Conservation (phyloP, 2,329 filamentous ascomycete species). For the Sodiomyces alkalinus region DNA sequence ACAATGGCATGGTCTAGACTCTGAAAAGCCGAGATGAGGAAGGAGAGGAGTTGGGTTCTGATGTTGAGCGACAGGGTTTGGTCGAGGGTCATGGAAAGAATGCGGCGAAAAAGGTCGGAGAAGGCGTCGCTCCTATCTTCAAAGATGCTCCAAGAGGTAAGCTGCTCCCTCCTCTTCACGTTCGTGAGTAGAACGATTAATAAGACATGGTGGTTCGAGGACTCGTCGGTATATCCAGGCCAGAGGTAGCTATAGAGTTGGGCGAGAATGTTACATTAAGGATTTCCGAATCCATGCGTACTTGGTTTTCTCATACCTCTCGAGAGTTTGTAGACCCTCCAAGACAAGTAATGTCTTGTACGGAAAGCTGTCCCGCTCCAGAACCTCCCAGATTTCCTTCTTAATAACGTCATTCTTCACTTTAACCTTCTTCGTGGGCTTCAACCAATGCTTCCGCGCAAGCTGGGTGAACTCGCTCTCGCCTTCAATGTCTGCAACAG, state of each 20-base stretch:
- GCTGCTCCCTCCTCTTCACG: conserved; percentile 72
- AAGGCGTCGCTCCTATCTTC: conserved; percentile 65
- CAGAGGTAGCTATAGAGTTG: conserved; percentile 60
- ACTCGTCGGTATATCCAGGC: conserved; percentile 79
- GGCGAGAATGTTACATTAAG: not conserved
- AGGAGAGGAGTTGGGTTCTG: conserved; percentile 71
- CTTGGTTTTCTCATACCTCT: conserved; percentile 39
- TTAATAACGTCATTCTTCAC: conserved; percentile 78
- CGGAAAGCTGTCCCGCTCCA: conserved; percentile 69
- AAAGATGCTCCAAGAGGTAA: conserved; percentile 85
- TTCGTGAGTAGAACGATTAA: conserved; percentile 76
- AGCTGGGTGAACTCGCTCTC: conserved; percentile 61
- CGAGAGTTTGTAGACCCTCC: conserved; percentile 80
- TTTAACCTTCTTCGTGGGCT: conserved; percentile 46
- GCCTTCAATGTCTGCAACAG: conserved; percentile 53
- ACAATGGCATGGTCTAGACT: conserved; percentile 80
- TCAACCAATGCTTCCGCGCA: conserved; percentile 76
- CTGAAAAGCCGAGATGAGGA: conserved; percentile 85
- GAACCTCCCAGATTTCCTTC: conserved; percentile 71
- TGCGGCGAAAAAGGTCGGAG: conserved; percentile 73
- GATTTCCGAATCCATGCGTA: not conserved
- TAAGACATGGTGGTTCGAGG: conserved; percentile 83
- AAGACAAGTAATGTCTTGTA: conserved; percentile 66
- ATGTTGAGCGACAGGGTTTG: conserved; percentile 48
- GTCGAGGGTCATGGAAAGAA: conserved; percentile 76